Conservation (phyloP, 31 red algal genomes). For the Asparagopsis taxiformis region DNA sequence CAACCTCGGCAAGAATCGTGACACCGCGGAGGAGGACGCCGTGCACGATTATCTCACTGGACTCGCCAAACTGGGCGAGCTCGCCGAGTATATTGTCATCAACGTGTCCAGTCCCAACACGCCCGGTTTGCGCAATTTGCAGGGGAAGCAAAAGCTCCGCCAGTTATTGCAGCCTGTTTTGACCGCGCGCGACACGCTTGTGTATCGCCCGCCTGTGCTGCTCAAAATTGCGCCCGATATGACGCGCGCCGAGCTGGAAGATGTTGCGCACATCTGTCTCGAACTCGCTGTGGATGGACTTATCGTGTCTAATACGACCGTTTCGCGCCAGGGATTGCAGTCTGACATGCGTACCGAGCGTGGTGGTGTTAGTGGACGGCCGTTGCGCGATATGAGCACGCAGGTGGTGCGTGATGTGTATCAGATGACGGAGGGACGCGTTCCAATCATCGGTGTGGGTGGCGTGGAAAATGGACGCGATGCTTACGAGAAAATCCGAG, state of each 20-base stretch:
- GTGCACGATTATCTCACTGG: constrained; percentile 70
- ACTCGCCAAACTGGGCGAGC: constrained; percentile 46
- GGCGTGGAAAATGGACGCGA: constrained; percentile 83
- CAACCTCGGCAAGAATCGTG: constrained; percentile 93
- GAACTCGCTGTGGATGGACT: constrained; percentile 80
- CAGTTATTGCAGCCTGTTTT: constrained; percentile 29
- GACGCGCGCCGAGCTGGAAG: constrained; percentile 59
- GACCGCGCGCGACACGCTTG: constrained; percentile 24
- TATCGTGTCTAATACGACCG: constrained; percentile 86
- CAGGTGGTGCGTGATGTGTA: constrained; percentile 66
- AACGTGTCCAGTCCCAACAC: constrained; percentile 99
- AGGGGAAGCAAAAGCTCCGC: constrained; percentile 22
- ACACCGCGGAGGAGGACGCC: constrained; percentile 66
- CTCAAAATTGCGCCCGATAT: constrained; percentile 96
- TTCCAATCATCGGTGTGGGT: constrained; percentile 92
- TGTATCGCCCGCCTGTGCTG: constrained; percentile 73
- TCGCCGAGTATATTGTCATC: constrained; percentile 93
- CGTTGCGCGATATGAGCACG: constrained; percentile 65
- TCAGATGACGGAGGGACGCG: constrained; percentile 48
- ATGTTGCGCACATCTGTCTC: constrained; percentile 47
- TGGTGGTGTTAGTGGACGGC: constrained; percentile 85
- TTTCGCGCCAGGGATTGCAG: constrained; percentile 47
- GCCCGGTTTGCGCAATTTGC: constrained; percentile 65
- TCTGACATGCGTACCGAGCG: constrained; percentile 37
- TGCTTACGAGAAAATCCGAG: constrained; percentile 94